Evolutionary conservation across 257 asterid species (phyloP).

Genomic region (Haberlea rhodopensis): DNA sequence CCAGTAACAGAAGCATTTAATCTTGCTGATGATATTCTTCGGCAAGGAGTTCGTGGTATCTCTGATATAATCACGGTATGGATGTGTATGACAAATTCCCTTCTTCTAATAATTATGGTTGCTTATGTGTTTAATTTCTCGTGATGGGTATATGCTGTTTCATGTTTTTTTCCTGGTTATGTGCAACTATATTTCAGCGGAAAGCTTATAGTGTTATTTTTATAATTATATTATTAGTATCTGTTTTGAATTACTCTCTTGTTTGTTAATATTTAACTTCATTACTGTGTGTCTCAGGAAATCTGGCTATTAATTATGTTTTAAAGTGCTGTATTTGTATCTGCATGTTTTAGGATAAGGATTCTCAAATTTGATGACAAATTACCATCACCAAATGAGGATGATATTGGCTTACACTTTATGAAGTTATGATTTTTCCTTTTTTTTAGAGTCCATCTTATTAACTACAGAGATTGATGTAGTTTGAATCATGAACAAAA

Average conservation of each 20-base stretch:
- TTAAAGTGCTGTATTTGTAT: background rate
- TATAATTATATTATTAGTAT: background rate
- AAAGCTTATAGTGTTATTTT: background rate
- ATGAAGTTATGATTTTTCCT: background rate
- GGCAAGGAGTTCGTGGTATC: constrained; percentile 98
- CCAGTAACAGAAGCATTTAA: constrained; percentile 97
- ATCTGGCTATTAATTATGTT: constrained; percentile 8
- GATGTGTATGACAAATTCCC: background rate
- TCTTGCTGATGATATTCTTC: constrained; percentile 95
- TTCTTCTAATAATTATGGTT: background rate
- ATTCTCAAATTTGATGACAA: constrained; percentile 11
- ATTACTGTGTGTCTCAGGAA: background rate
- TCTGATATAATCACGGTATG: constrained; percentile 91
- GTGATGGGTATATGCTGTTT: background rate
- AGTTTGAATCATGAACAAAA: background rate
- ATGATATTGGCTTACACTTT: background rate
- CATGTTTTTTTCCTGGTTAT: background rate
- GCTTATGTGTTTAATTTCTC: background rate
- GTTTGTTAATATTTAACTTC: constrained; percentile 4
- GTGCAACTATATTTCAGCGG: background rate
- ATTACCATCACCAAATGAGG: background rate
- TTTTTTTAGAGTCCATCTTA: background rate
- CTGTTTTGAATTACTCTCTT: background rate
- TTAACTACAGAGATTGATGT: background rate
- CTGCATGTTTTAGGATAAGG: background rate